A percentile compares a stretch with the other conserved stretches of the same genome.
Conservation (phyloP, 2,329 filamentous ascomycete species). For the Cladobotryum mycophilum region DNA sequence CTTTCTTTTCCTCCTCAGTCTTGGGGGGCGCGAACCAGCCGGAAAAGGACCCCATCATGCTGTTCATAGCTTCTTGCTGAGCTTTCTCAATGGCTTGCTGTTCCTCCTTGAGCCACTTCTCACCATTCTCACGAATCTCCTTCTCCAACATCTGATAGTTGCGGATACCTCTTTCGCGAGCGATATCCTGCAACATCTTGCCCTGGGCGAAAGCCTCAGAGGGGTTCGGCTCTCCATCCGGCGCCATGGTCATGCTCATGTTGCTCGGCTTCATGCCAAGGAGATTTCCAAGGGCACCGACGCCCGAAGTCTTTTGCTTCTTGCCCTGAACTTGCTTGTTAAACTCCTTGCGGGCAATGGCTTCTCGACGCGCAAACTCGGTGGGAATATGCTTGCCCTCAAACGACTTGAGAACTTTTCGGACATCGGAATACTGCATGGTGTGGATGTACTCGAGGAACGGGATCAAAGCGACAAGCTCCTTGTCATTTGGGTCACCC, state of each 20-base stretch:
- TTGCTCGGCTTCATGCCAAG: constrained; percentile 71
- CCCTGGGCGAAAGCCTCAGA: constrained; percentile 78
- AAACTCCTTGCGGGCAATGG: constrained; percentile 77
- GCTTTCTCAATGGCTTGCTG: constrained; percentile 80
- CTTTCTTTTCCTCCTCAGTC: constrained; percentile 1
- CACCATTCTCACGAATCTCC: constrained; percentile 87
- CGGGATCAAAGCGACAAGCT: constrained; percentile 82
- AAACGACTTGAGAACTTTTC: constrained; percentile 79
- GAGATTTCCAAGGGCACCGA: constrained; percentile 63
- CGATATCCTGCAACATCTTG: constrained; percentile 95
- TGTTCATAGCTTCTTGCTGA: constrained; percentile 85
- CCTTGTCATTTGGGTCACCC: constrained; percentile 74
- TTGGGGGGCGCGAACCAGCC: constrained; percentile 22
- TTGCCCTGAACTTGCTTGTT: constrained; percentile 67
- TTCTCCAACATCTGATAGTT: constrained; percentile 85
- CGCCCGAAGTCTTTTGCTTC: constrained; percentile 54
- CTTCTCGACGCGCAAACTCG: constrained; percentile 86
- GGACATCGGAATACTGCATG: constrained; percentile 84
- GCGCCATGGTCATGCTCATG: constrained; percentile 53
- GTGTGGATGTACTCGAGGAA: constrained; percentile 97
- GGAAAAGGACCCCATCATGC: constrained; percentile 73
- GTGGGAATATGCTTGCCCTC: constrained; percentile 82
- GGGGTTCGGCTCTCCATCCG: constrained; percentile 63
- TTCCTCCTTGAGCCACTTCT: constrained; percentile 94
- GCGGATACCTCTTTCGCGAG: constrained; percentile 82